Percentiles rank a stretch among this genome's conserved stretches.
phyloP scores from a whole-genome alignment of 148 eudicot genomes.

The Amaranthus cruentus region DNA sequence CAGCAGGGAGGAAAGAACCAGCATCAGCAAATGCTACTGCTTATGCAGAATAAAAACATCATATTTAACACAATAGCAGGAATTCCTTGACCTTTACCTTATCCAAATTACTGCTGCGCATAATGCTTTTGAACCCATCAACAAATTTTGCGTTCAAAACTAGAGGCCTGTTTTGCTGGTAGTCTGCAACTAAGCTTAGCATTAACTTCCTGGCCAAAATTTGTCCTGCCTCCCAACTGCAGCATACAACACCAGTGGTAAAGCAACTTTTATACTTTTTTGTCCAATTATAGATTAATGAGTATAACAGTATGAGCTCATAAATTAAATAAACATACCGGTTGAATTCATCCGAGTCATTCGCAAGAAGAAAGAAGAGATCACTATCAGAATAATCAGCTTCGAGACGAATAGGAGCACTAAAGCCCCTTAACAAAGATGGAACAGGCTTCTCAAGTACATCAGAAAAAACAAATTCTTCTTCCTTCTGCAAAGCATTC shows the following conservation, averaged over 20 bases:
- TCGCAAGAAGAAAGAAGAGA: conserved; percentile 88
- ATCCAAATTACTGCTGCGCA: conserved; percentile 64
- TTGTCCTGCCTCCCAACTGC: conserved; percentile 98
- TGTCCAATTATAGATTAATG: background rate
- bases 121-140: conserved; percentile 71
- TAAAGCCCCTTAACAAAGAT: conserved; percentile 80
- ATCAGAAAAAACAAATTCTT: conserved; percentile 81
- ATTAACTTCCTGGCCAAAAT: conserved; percentile 77
- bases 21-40: conserved; percentile 10
- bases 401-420: conserved; percentile 85
- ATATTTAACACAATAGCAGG: background rate
- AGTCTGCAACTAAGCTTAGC: conserved; percentile 79
- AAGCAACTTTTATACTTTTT: background rate
- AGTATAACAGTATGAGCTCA: background rate
- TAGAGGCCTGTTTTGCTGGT: conserved; percentile 74
- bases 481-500: conserved; percentile 63
- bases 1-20: background rate
- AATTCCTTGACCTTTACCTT: conserved; percentile 40
- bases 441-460: conserved; percentile 72
- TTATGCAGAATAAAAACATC: background rate
- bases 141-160: conserved; percentile 65
- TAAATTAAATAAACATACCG: conserved; percentile 47
- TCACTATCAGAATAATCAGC: conserved; percentile 81
- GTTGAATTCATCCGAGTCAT: conserved; percentile 96
- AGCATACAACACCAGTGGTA: conserved; percentile 9